Conservation (phyloP, 192 early-diverging fungal genomes). For the Oehlia diaphana region DNA sequence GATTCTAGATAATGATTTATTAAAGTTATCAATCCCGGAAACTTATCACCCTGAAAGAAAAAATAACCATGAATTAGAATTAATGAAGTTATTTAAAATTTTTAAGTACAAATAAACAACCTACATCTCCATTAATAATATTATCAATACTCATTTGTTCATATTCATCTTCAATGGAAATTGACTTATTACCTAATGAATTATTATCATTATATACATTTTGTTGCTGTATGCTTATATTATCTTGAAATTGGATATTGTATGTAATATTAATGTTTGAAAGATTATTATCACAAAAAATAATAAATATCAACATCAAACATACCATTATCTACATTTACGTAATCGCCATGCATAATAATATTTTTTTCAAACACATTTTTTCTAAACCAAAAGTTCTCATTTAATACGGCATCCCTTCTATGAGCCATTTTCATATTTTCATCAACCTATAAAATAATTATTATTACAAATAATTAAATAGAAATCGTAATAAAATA, state of each 20-base stretch:
- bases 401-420: slow-evolving; percentile 75
- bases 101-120: not conserved
- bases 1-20: slow-evolving; percentile 85
- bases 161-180: slow-evolving; percentile 44
- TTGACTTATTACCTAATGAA: not conserved
- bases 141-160: slow-evolving; percentile 84
- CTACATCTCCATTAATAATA: slow-evolving; percentile 84
- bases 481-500: slow-evolving; percentile 1
- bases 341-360: not conserved
- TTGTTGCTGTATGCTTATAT: not conserved
- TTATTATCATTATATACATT: not conserved
- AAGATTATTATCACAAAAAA: not conserved
- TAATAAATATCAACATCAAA: not conserved
- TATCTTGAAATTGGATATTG: not conserved
- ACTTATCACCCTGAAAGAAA: slow-evolving; percentile 46
- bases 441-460: slow-evolving; percentile 69
- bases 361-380: slow-evolving; percentile 55
- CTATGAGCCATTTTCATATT: slow-evolving; percentile 91
- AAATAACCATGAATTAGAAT: not conserved
- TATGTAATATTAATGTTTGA: no score
- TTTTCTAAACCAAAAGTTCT: slow-evolving; percentile 91
- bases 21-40: slow-evolving; percentile 82
- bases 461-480: not conserved
- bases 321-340: not conserved
- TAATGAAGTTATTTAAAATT: slow-evolving; percentile 6